Conservation (phyloP, 345 rosid species). For the Orychophragmus violaceus region DNA sequence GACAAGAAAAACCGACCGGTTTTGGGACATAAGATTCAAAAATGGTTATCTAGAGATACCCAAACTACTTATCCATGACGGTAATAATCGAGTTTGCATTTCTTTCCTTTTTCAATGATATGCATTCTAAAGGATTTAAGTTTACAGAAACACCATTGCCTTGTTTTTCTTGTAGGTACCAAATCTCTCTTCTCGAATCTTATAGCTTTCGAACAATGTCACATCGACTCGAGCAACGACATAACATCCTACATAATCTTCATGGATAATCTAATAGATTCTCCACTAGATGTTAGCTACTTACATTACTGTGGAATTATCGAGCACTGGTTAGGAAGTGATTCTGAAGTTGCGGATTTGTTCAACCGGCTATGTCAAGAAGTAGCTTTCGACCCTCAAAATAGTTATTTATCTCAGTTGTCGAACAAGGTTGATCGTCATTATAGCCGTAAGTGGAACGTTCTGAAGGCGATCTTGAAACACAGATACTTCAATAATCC, state of each 20-base stretch:
- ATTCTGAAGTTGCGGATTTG: slow-evolving; percentile 70
- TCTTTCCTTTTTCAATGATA: no score
- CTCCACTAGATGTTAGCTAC: slow-evolving; percentile 59
- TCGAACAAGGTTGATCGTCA: slow-evolving; percentile 53
- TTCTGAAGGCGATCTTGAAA: slow-evolving; percentile 61
- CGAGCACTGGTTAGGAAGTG: slow-evolving; percentile 83
- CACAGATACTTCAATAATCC: slow-evolving; percentile 79
- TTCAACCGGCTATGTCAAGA: slow-evolving; percentile 76
- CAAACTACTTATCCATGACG: slow-evolving; percentile 71
- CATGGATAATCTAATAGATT: slow-evolving; percentile 86
- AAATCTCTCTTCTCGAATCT: slow-evolving; percentile 78
- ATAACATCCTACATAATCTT: slow-evolving; percentile 74
- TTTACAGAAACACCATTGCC: no score
- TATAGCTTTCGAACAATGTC: slow-evolving; percentile 82
- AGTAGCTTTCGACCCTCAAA: slow-evolving; percentile 61
- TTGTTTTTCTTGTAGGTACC: slow-evolving; percentile 30
- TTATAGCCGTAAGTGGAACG: slow-evolving; percentile 71
- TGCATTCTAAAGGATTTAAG: no score
- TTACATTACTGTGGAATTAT: slow-evolving; percentile 75
- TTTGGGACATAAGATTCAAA: slow-evolving; percentile 74
- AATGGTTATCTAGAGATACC: slow-evolving; percentile 71
- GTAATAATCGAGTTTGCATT: slow-evolving; percentile 11
- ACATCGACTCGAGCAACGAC: slow-evolving; percentile 64
- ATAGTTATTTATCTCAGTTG: slow-evolving; percentile 56
- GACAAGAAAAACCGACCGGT: slow-evolving; percentile 67